phyloP scores from a whole-genome alignment of 345 rosid species.

The Aegle marmelos region DNA sequence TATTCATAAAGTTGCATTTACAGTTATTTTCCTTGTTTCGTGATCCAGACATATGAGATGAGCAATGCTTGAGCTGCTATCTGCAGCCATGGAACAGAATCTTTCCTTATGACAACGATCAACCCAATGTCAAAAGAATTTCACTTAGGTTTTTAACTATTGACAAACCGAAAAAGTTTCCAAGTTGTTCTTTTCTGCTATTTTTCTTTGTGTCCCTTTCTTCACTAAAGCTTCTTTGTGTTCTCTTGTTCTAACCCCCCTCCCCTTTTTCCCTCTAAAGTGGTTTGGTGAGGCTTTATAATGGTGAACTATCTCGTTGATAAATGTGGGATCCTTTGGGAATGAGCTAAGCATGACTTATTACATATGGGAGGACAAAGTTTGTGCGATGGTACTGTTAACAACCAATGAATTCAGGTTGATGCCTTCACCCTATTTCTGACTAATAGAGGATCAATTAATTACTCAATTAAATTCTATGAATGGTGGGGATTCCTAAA shows the following conservation, averaged over 20 bases:
- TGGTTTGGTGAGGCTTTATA: not conserved
- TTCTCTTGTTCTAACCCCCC: not conserved
- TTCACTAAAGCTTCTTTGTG: not conserved
- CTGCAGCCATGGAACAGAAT: conserved; percentile 95
- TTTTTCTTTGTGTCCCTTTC: not conserved
- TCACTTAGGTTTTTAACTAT: conserved; percentile 41
- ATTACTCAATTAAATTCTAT: not conserved
- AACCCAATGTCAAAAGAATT: conserved; percentile 82
- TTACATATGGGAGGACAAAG: not conserved
- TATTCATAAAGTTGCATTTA: not conserved
- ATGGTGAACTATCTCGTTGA: not conserved
- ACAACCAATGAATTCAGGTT: not conserved
- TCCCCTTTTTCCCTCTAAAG: not conserved
- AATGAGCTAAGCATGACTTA: not conserved
- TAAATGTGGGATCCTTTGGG: not conserved
- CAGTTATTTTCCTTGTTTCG: not conserved
- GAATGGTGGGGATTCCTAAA: not conserved
- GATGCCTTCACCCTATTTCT: not conserved
- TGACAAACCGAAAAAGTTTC: not conserved
- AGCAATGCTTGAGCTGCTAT: conserved; percentile 93
- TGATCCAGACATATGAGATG: conserved; percentile 70
- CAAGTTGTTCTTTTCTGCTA: not conserved
- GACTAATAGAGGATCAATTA: not conserved
- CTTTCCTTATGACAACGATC: conserved; percentile 90
- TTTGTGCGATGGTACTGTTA: not conserved